These are phyloP conservation scores for Lathyrus tuberosus DNA, from an alignment of 306 rosid species.

Conservation along the genomic window DNA sequence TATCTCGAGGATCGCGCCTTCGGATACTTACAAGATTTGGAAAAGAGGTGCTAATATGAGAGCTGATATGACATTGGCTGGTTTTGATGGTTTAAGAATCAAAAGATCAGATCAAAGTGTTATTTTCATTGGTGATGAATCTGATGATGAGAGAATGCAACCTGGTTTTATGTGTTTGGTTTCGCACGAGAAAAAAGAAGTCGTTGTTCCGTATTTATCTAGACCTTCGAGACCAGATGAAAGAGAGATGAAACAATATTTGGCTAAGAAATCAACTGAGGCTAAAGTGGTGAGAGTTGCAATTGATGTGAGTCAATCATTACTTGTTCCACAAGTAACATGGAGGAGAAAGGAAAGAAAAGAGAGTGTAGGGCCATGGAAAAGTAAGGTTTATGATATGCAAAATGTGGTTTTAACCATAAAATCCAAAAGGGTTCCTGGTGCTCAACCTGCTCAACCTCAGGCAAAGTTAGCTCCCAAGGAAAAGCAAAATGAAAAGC, in stretches of 20 bases:
- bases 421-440: constrained; percentile 68
- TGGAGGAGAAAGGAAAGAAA: constrained; percentile 88
- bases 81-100: constrained; percentile 90
- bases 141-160: constrained; percentile 57
- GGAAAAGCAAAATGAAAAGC: constrained; percentile 56
- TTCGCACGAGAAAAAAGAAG: constrained; percentile 75
- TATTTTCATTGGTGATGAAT: constrained; percentile 84
- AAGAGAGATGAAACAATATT: constrained; percentile 52
- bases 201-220: constrained; percentile 56
- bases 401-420: constrained; percentile 79
- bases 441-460: constrained; percentile 69
- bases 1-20: constrained; percentile 94
- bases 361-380: constrained; percentile 85
- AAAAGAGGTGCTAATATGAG: constrained; percentile 90
- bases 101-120: constrained; percentile 86
- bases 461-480: constrained; percentile 52
- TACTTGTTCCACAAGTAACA: constrained; percentile 78
- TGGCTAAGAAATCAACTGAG: constrained; percentile 51
- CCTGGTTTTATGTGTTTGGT: constrained; percentile 68
- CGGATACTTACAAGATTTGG: constrained; percentile 95
- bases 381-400: constrained; percentile 85
- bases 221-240: constrained; percentile 55
- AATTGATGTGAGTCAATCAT: constrained; percentile 81
- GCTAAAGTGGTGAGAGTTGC: constrained; percentile 61
- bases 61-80: constrained; percentile 94